A percentile compares a stretch with the other conserved stretches of the same genome.
phyloP scores from a whole-genome alignment of 116 monocot species.

The Dioscorea cayenensis region DNA sequence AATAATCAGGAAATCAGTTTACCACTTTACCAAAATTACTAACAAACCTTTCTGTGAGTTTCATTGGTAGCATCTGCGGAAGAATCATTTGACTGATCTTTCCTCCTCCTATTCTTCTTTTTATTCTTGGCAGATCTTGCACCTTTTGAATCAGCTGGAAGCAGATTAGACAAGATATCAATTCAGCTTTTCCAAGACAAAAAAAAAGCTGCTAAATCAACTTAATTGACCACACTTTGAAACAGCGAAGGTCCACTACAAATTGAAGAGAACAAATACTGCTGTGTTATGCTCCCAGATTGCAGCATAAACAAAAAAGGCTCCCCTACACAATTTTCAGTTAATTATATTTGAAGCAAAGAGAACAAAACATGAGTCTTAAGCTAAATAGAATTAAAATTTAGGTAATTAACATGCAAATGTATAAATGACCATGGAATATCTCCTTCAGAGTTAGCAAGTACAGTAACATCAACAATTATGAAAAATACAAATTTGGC shows the following conservation, averaged over 20 bases:
- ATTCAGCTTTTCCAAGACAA: not conserved
- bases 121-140: conserved; percentile 32
- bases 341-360: too few relatives aligned
- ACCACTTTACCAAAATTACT: not conserved
- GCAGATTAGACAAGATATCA: not conserved
- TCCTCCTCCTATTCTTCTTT: conserved; percentile 42
- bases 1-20: not conserved
- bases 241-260: not conserved
- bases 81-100: conserved; percentile 30
- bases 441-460: too few relatives aligned
- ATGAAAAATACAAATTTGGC: too few relatives aligned
- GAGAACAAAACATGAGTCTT: too few relatives aligned
- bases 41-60: conserved; percentile 2
- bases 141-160: conserved; percentile 26
- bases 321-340: too few relatives aligned
- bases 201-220: not conserved
- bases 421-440: too few relatives aligned
- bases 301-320: too few relatives aligned
- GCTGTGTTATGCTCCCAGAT: too few relatives aligned
- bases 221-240: not conserved
- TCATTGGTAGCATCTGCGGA: not conserved
- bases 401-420: too few relatives aligned
- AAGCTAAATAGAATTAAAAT: too few relatives aligned
- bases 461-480: too few relatives aligned
- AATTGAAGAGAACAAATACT: too few relatives aligned